Conservation (phyloP, 148 eudicot species). For the Nyssa sinensis region DNA sequence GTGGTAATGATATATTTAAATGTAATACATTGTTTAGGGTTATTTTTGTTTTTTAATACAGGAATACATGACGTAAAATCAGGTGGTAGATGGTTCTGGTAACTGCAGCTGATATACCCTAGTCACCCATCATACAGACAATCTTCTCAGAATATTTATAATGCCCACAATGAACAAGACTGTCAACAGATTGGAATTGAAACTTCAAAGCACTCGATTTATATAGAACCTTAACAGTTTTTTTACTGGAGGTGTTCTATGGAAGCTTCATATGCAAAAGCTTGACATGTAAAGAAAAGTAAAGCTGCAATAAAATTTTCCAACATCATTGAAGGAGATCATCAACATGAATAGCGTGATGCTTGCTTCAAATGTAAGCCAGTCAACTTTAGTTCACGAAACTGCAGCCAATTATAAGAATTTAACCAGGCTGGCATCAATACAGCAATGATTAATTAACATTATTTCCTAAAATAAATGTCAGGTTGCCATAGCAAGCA, state of each 20-base stretch:
- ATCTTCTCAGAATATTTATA: background rate
- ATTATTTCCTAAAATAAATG: background rate
- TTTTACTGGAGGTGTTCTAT: background rate
- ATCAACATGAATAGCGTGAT: background rate
- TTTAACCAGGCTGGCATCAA: background rate
- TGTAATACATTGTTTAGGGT: background rate
- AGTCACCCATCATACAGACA: background rate
- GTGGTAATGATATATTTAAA: background rate
- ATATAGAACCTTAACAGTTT: background rate
- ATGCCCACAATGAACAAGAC: background rate
- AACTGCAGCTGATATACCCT: background rate
- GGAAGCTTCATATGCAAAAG: background rate
- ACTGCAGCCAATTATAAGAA: background rate
- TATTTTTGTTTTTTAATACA: too few species aligned
- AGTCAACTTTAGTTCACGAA: background rate
- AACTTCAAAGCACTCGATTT: background rate
- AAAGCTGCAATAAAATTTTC: background rate
- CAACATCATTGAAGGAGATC: background rate
- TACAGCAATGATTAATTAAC: background rate
- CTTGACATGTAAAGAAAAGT: background rate
- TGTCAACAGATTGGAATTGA: background rate
- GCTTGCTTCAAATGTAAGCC: background rate
- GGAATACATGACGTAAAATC: background rate
- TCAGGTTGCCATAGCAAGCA: background rate
- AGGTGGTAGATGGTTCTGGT: background rate